Evolutionary conservation across 2,329 filamentous ascomycete species (phyloP).

Genomic region (Neonectria neomacrospora): DNA sequence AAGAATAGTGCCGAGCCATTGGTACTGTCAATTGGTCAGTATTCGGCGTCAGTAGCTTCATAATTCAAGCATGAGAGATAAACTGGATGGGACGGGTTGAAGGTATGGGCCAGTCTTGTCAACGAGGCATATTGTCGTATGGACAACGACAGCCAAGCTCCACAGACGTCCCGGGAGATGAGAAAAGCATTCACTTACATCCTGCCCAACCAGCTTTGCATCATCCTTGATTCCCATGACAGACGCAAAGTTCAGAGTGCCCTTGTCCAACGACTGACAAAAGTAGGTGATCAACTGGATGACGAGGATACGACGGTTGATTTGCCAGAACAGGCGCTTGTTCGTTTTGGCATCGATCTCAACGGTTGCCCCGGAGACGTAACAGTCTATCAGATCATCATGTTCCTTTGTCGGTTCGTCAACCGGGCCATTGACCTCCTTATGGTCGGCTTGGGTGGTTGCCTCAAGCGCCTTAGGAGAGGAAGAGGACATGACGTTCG

Average conservation of each 20-base stretch:
- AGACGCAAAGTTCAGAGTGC: constrained; percentile 61
- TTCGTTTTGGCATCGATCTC: constrained; percentile 63
- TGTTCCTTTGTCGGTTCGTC: constrained; percentile 4
- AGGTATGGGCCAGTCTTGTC: background rate
- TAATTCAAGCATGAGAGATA: background rate
- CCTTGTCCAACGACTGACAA: constrained; percentile 63
- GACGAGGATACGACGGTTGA: constrained; percentile 58
- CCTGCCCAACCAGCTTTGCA: constrained; percentile 55
- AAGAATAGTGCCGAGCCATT: constrained; percentile 64
- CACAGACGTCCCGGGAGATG: background rate
- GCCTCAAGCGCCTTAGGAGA: constrained; percentile 20
- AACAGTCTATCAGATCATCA: constrained; percentile 15
- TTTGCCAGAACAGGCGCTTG: constrained; percentile 58
- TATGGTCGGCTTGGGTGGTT: constrained; percentile 6
- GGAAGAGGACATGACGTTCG: constrained; percentile 9
- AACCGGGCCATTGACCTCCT: constrained; percentile 8
- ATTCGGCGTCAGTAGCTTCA: background rate
- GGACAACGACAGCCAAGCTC: no score
- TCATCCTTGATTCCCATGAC: constrained; percentile 62
- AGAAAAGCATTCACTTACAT: background rate
- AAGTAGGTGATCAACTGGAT: constrained; percentile 61
- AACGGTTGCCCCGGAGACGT: constrained; percentile 23
- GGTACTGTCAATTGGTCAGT: constrained; percentile 57
- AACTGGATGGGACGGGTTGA: background rate
- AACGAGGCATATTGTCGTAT: background rate